These are phyloP conservation scores for Cercophora scortea DNA, from an alignment of 495 filamentous ascomycete genomes.

Conservation along the genomic window DNA sequence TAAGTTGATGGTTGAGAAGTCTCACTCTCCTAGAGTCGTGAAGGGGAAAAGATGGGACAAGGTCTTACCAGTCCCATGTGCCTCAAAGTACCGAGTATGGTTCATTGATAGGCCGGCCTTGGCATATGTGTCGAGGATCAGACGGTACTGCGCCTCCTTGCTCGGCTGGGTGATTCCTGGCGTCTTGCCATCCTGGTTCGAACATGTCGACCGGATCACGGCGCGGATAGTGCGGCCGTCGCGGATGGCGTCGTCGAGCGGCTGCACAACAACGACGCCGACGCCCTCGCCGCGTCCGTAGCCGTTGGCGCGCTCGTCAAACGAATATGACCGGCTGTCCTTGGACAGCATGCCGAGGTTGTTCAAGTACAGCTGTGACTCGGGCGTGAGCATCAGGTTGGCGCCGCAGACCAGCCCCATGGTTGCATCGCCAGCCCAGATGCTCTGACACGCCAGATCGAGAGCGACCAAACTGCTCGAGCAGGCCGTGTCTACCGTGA, in stretches of 20 bases:
- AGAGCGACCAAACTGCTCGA: conserved; percentile 37
- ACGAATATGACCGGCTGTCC: conserved; percentile 43
- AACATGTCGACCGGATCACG: conserved; percentile 44
- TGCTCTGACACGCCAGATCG: conserved; percentile 11
- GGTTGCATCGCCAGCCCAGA: conserved; percentile 28
- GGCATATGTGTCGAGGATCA: conserved; percentile 41
- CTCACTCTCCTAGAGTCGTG: too few species aligned
- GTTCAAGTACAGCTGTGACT: conserved; percentile 19
- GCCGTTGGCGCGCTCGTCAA: conserved; percentile 32
- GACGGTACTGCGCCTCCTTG: conserved; percentile 36
- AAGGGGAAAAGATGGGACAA: not conserved
- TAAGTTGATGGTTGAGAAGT: not conserved
- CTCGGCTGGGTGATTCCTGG: conserved; percentile 45
- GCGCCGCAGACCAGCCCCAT: conserved; percentile 41
- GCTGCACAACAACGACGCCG: conserved; percentile 44
- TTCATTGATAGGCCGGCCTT: conserved; percentile 34
- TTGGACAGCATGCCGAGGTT: conserved; percentile 25
- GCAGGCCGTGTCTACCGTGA: conserved; percentile 44
- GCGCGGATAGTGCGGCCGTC: conserved; percentile 47
- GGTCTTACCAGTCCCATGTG: conserved; percentile 15
- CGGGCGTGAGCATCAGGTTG: conserved; percentile 42
- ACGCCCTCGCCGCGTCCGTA: conserved; percentile 1
- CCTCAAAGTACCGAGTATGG: conserved; percentile 39
- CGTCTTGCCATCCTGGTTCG: conserved; percentile 47
- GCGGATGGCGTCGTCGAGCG: conserved; percentile 35